These are phyloP conservation scores for Rhizopogon vulgaris DNA, from an alignment of 768 basidiomycete species.

Conservation along the genomic window DNA sequence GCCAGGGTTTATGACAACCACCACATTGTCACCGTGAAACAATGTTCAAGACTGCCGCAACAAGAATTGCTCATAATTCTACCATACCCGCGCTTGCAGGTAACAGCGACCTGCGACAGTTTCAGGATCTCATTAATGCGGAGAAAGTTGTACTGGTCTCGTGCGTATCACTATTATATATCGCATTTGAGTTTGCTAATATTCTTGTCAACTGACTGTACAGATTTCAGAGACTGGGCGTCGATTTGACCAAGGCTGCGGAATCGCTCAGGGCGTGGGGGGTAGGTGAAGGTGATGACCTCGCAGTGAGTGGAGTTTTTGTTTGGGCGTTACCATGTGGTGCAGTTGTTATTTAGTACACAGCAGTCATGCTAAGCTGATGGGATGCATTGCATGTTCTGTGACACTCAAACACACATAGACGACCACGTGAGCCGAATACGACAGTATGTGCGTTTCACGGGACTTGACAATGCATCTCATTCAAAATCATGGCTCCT, in stretches of 20 bases:
- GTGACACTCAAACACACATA: not conserved
- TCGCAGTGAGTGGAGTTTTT: constrained; percentile 46
- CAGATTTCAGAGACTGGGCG: constrained; percentile 61
- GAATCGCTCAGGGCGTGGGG: constrained; percentile 75
- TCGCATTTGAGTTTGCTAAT: not conserved
- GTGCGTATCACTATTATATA: constrained; percentile 36
- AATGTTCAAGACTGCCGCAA: constrained; percentile 77
- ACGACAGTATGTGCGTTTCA: not conserved
- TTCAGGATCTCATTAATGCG: constrained; percentile 86
- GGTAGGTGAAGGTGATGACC: constrained; percentile 75
- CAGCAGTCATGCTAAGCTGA: not conserved
- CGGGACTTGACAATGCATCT: not conserved
- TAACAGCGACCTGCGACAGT: constrained; percentile 71
- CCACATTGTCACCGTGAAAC: not conserved
- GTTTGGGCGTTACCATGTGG: not conserved
- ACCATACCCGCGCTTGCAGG: constrained; percentile 65
- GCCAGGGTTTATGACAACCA: not conserved
- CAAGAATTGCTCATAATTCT: constrained; percentile 85
- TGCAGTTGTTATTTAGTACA: not conserved
- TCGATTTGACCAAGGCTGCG: constrained; percentile 61
- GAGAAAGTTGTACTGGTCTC: constrained; percentile 78
- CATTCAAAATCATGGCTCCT: not conserved
- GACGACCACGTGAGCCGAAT: not conserved
- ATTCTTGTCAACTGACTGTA: not conserved
- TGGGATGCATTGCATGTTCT: not conserved